Base-by-base conservation (phyloP, 2,329 filamentous ascomycete genomes). In the Scolecobasidium constrictum region DNA sequence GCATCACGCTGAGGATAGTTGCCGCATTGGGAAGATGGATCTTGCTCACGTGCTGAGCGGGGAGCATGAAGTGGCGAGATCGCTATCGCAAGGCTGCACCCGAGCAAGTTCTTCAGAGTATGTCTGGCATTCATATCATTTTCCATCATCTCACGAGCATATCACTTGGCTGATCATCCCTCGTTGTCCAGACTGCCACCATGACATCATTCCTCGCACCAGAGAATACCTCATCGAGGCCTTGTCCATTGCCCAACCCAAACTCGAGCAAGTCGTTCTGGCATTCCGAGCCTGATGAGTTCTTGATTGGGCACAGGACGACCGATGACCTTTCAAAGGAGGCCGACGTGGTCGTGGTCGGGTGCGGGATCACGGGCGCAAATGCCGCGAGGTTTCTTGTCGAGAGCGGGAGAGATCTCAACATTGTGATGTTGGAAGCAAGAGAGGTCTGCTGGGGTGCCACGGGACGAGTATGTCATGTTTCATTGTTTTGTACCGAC, bases 401-500 rank as follows among this genome's bases (percentile, higher is more conserved):
- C 47, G 59, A 64, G 48, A 48, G 58, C 46, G 51, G 59, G 26
- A 53, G 63, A 31, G 65, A 68, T 4, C 63, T 70, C 46, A 67
- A 62, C n/a, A 72, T 87, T 5, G 67, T 88, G 4, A 72, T 88
- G 66, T 67, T 90, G 4, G 84, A 90, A 61, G 84, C 84, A 12
- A 70, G 84, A 52, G 83, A 88, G 64, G 82, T 79, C 3, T 88
- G 83, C 55, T 87, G 76, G 75, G 84, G 84, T 15, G 84, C 84
- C n/a, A 90, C 83, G 1, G 83, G 84, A n/a, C 65, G 83, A 54
- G 81, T 84, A 54, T 68, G 77, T 68, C 4, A 28, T 7, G 26
- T 31, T n/a, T 31, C 26, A 9, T 31, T 31, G 26, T 31, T 31
- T 9, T 31, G n/a, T n/a, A 31, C 26, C 9, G 26, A 31, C 9